These are phyloP conservation scores for Cyclostephanos invisitatus DNA, from an alignment of 108 stramenopile species.

Conservation along the genomic window DNA sequence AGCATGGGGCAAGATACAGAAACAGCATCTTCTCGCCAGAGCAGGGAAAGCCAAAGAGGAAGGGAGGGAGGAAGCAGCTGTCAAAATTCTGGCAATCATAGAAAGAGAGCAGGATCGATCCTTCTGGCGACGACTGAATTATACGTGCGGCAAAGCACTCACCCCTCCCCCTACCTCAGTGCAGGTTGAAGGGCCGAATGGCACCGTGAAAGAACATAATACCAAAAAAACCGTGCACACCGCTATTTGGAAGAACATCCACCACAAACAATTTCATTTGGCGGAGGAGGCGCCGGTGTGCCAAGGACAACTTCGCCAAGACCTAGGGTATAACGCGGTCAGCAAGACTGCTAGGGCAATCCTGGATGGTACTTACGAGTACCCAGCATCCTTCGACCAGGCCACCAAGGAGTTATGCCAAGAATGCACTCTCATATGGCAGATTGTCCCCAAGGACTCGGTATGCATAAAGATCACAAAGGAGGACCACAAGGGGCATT, in stretches of 20 bases:
- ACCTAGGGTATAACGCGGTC: slow-evolving; percentile 11
- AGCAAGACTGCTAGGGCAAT: neutral
- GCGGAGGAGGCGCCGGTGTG: slow-evolving; percentile 15
- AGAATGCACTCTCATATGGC: neutral
- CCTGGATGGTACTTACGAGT: neutral
- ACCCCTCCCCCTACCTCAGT: slow-evolving; percentile 5
- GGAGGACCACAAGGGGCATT: neutral
- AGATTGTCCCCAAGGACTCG: neutral
- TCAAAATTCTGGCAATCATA: slow-evolving; percentile 16
- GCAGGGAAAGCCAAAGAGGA: neutral
- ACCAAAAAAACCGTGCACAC: neutral
- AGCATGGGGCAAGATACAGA: slow-evolving; percentile 7
- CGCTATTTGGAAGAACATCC: neutral
- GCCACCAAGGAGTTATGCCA: neutral
- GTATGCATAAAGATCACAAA: neutral
- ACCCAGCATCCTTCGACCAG: neutral
- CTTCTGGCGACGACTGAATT: slow-evolving; percentile 23
- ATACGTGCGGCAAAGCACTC: neutral
- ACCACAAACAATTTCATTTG: neutral
- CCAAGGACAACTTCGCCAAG: slow-evolving; percentile 12
- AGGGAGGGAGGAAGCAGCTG: slow-evolving; percentile 6
- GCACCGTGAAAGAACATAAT: neutral
- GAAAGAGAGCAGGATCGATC: slow-evolving; percentile 16
- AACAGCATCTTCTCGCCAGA: neutral
- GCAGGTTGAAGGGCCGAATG: neutral